A percentile compares a stretch with the other conserved stretches of the same genome.
Conservation (phyloP, 1,284 basidiomycete genomes). For the Spongiforma sp. region DNA sequence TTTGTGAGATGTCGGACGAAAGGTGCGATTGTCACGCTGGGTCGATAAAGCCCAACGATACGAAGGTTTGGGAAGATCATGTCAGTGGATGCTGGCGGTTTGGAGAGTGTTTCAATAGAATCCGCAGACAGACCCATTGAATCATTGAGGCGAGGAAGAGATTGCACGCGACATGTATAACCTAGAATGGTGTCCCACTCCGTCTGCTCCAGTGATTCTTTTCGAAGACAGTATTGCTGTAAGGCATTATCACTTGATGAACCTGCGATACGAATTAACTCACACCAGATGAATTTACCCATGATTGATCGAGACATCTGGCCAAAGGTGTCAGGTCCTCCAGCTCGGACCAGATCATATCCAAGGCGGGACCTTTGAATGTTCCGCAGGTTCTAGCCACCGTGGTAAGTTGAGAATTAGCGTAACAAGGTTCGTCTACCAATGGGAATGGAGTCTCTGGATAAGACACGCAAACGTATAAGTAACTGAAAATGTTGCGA, state of each 20-base stretch:
- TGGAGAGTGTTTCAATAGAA: conserved; percentile 1
- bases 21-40: background rate
- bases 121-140: background rate
- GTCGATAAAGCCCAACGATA: background rate
- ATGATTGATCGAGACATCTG: too few species aligned
- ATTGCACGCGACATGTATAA: conserved; percentile 11
- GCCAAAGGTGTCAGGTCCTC: too few species aligned
- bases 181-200: conserved; percentile 18
- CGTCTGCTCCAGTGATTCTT: background rate
- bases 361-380: too few species aligned
- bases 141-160: conserved; percentile 1
- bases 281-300: too few species aligned
- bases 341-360: too few species aligned
- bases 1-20: conserved; percentile 8
- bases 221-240: conserved; percentile 6
- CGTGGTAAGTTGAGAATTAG: too few species aligned
- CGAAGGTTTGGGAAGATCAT: conserved; percentile 8
- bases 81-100: background rate
- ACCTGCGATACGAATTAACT: too few species aligned
- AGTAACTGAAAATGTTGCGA: too few species aligned
- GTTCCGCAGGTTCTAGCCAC: too few species aligned
- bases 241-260: background rate
- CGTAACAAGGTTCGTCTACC: too few species aligned
- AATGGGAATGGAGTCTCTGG: too few species aligned
- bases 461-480: too few species aligned